phyloP scores from a whole-genome alignment of 1,284 basidiomycete species.

The Leccinum subrobustum region DNA sequence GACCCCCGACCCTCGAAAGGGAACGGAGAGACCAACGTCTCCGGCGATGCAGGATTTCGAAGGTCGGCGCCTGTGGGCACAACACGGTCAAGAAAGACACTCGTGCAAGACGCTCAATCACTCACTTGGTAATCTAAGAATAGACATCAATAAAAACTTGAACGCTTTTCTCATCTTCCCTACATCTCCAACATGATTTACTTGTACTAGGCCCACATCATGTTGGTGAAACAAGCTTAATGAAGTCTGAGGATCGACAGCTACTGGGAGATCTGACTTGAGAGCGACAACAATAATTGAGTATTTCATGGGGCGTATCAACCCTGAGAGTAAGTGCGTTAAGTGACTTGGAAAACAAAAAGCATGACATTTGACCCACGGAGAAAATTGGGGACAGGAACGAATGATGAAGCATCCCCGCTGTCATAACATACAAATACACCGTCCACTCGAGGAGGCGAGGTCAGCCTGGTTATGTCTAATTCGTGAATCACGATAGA shows the following conservation, averaged over 20 bases:
- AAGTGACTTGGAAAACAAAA: slow-evolving; percentile 8
- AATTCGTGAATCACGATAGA: slow-evolving; percentile 33
- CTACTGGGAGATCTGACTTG: slow-evolving; percentile 63
- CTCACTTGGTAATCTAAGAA: slow-evolving; percentile 55
- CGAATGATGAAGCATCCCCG: slow-evolving; percentile 56
- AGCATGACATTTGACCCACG: slow-evolving; percentile 42
- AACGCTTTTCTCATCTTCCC: slow-evolving; percentile 68
- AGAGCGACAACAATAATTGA: slow-evolving; percentile 72
- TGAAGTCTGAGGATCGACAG: slow-evolving; percentile 56
- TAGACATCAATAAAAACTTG: slow-evolving; percentile 61
- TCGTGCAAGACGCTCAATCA: slow-evolving; percentile 5
- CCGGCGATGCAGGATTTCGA: slow-evolving; percentile 72
- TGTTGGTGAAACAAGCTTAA: slow-evolving; percentile 47
- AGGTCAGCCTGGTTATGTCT: slow-evolving; percentile 38
- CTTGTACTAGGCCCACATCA: slow-evolving; percentile 70
- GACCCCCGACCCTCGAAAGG: slow-evolving; percentile 49
- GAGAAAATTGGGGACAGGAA: slow-evolving; percentile 59
- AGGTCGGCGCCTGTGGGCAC: slow-evolving; percentile 39
- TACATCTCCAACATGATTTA: slow-evolving; percentile 46
- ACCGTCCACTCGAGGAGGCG: slow-evolving; percentile 61
- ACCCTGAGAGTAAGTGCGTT: slow-evolving; percentile 39
- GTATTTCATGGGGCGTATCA: slow-evolving; percentile 52
- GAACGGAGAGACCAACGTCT: slow-evolving; percentile 47
- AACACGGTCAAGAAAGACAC: slow-evolving; percentile 6
- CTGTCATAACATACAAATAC: slow-evolving; percentile 76